Evolutionary conservation across 352 stramenopile species (phyloP).

Genomic region (Sclerospora graminicola): DNA sequence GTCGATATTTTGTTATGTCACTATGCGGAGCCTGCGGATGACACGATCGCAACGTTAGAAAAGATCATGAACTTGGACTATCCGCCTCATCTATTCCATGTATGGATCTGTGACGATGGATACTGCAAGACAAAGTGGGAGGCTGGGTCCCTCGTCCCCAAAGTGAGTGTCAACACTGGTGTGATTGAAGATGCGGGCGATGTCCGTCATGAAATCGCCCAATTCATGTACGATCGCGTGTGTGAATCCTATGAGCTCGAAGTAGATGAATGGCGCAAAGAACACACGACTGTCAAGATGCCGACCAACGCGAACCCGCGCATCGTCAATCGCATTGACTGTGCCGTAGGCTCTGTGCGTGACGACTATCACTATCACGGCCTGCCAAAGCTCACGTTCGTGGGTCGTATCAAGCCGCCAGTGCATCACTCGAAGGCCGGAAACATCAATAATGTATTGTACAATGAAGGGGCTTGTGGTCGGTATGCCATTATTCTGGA

Average conservation of each 20-base stretch:
- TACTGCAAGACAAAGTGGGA: constrained; percentile 78
- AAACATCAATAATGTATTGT: constrained; percentile 84
- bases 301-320: constrained; percentile 44
- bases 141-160: constrained; percentile 56
- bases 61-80: constrained; percentile 78
- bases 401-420: constrained; percentile 72
- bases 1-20: constrained; percentile 73
- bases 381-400: constrained; percentile 62
- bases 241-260: constrained; percentile 78
- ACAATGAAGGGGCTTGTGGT: constrained; percentile 80
- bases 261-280: constrained; percentile 75
- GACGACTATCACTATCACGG: constrained; percentile 76
- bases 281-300: constrained; percentile 72
- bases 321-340: constrained; percentile 61
- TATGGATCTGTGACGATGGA: constrained; percentile 76
- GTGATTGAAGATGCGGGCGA: constrained; percentile 73
- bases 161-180: constrained; percentile 68
- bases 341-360: constrained; percentile 63
- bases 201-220: constrained; percentile 64
- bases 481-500: constrained; percentile 76
- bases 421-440: constrained; percentile 80
- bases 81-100: constrained; percentile 74
- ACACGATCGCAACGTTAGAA: constrained; percentile 64
- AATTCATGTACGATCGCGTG: constrained; percentile 82
- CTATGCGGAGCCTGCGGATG: constrained; percentile 64